Evolutionary conservation across 2,329 filamentous ascomycete genomes (phyloP), one percentile per base, ranked within the genome.

Genomic region (Dactylellina sp.): DNA sequence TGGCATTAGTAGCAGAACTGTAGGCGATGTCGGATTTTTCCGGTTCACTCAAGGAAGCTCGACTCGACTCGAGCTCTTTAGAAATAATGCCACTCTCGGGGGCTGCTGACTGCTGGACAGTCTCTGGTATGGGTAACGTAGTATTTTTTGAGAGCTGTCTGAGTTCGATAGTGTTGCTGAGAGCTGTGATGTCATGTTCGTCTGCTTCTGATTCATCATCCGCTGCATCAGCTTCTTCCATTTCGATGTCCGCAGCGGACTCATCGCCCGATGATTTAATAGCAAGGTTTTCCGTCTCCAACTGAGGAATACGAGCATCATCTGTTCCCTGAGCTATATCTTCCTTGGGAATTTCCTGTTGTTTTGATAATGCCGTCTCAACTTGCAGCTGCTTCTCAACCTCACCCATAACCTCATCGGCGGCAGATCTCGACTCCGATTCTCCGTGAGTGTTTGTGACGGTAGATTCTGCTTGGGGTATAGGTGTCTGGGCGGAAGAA

Each of bases 351-450:
- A 14, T 7, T 24, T 62, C 63, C 9, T 68, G 62, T 35, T 75
- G 71, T 18, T 75, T 70, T 16, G 71, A 75, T 40, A 75, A 40
- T 14, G 71, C 62, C 1, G 71, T 75, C 18, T 75, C 71, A 12
- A 75, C 42, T 12, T 70, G 71, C 18, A 75, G 18, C n/a, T 75
- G 71, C 32, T 75, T 75, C 37, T 75, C 71, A 49, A 70, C 71
- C 35, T 75, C 71, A 7, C 59, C 71, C 52, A 74, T 63, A 16
- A 61, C 66, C 37, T 71, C 66, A 22, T 70, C 66, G 2, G 32
- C 11, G 2, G 46, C 32, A 11, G 64, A 55, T 35, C 61, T 70
- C 4, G 63, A 49, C 24, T 56, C 53, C 2, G 44, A 25, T 39
- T n/a, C 56, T 2, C 20, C 39, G 14, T 42, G 16, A 18, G 57